Conservation (phyloP, 78 protist species). For the Chrysochromulina tobinii region DNA sequence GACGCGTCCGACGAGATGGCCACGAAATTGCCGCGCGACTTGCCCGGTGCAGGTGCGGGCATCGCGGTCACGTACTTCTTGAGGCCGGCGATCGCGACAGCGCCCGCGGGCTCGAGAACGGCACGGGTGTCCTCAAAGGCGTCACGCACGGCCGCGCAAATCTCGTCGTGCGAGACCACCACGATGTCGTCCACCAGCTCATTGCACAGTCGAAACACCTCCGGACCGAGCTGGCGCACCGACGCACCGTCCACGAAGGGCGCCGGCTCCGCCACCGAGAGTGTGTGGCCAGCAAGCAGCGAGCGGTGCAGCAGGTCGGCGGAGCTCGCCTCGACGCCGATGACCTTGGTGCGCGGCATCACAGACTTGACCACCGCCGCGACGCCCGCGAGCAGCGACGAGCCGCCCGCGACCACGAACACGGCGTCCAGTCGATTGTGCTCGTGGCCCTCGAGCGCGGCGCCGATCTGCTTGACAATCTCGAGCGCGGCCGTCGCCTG, state of each 20-base stretch:
- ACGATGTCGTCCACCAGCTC: slow-evolving; percentile 33
- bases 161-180: background rate
- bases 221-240: background rate
- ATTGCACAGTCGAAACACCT: background rate
- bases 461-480: slow-evolving; percentile 39
- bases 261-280: background rate
- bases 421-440: background rate
- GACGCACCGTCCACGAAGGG: slow-evolving; percentile 31
- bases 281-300: background rate
- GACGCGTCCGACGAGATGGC: slow-evolving; percentile 52
- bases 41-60: background rate
- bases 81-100: slow-evolving; percentile 59
- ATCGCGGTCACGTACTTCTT: slow-evolving; percentile 6
- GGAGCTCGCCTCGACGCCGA: slow-evolving; percentile 21
- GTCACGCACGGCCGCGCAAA: slow-evolving; percentile 42
- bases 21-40: background rate
- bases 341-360: slow-evolving; percentile 6
- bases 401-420: slow-evolving; percentile 4
- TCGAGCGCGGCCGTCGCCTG: slow-evolving; percentile 70
- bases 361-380: background rate
- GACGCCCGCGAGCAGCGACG: background rate
- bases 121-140: slow-evolving; percentile 57
- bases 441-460: background rate
- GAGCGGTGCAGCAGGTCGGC: slow-evolving; percentile 10
- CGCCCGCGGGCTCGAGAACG: slow-evolving; percentile 72